Conservation (phyloP, 441 rosid species). For the Brassica hybrid region DNA sequence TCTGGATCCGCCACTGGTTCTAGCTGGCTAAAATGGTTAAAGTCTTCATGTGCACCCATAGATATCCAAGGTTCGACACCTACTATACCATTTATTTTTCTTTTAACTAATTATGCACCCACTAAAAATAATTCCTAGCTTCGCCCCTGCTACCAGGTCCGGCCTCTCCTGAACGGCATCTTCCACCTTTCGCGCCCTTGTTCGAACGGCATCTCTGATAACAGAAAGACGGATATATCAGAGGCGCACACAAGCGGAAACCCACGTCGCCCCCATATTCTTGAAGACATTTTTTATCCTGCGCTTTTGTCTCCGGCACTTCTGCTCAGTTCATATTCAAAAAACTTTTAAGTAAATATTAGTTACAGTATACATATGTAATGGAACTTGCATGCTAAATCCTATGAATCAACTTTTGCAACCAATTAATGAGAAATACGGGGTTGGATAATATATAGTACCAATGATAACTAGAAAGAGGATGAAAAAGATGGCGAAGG, state of each 20-base stretch:
- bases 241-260: conserved; percentile 35
- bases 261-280: conserved; percentile 42
- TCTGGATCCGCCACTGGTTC: too few relatives aligned
- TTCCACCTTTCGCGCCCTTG: conserved; percentile 42
- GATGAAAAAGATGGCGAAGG: background rate
- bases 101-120: too few relatives aligned
- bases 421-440: background rate
- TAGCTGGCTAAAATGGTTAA: too few relatives aligned
- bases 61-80: too few relatives aligned
- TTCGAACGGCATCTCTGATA: conserved; percentile 26
- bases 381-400: background rate
- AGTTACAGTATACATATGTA: background rate
- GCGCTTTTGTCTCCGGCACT: conserved; percentile 36
- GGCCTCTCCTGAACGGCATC: conserved; percentile 8
- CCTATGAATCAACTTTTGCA: background rate
- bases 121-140: too few relatives aligned
- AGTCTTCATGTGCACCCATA: too few relatives aligned
- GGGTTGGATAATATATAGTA: background rate
- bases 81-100: too few relatives aligned
- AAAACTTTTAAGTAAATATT: background rate
- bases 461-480: conserved; percentile 23
- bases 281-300: conserved; percentile 23
- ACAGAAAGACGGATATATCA: conserved; percentile 35
- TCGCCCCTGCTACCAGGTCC: background rate
- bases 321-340: background rate